A percentile compares a stretch with the other conserved stretches of the same genome.
These are phyloP conservation scores for Hexamita inflata DNA, from an alignment of 208 protist species.

Conservation along the genomic window DNA sequence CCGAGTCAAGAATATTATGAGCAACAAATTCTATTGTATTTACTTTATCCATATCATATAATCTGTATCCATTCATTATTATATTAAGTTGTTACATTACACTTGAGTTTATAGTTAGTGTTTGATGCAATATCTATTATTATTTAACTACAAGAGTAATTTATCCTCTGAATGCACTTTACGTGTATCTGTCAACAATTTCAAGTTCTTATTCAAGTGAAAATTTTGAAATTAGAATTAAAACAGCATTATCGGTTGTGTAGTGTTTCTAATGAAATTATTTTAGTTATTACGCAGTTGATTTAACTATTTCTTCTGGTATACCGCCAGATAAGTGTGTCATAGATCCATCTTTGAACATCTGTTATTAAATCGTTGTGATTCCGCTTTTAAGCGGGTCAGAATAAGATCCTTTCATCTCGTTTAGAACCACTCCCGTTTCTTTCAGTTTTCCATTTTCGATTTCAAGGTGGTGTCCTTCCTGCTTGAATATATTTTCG, in stretches of 20 bases:
- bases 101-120: too few species aligned
- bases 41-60: too few species aligned
- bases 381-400: background rate
- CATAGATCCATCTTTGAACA: background rate
- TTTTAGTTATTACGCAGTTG: background rate
- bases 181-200: too few species aligned
- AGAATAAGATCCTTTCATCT: conserved; percentile 44
- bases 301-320: background rate
- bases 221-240: too few species aligned
- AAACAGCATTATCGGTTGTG: background rate
- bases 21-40: too few species aligned
- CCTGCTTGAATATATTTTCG: conserved; percentile 33
- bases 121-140: too few species aligned
- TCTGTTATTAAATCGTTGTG: background rate
- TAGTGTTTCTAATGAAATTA: background rate
- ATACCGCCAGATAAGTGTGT: background rate
- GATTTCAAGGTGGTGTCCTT: conserved; percentile 40
- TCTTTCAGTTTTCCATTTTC: background rate
- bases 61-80: too few species aligned
- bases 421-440: conserved; percentile 46
- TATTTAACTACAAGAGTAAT: too few species aligned
- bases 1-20: too few species aligned
- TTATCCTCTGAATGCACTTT: too few species aligned
- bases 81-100: too few species aligned
- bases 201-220: too few species aligned